A percentile compares a stretch with the other conserved stretches of the same genome.
Conservation (phyloP, 768 basidiomycete genomes). For the Peribolospora kevripleyi region DNA sequence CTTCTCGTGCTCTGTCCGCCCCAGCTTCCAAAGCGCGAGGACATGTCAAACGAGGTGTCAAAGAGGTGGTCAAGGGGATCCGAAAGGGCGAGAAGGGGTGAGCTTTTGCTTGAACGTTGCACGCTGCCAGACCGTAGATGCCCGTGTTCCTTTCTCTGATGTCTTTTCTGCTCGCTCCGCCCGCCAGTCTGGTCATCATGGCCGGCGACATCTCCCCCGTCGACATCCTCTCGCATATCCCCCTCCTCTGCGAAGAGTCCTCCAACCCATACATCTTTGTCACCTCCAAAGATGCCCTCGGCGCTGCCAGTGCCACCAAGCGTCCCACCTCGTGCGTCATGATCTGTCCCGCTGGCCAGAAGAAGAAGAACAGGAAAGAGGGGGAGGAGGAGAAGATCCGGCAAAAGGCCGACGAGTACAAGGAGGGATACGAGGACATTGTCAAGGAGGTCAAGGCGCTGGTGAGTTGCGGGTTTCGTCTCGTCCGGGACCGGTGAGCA, state of each 20-base stretch:
- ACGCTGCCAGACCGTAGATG: not conserved
- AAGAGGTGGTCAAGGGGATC: conserved; percentile 93
- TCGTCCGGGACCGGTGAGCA: not conserved
- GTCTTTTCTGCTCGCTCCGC: not conserved
- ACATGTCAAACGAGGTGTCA: conserved; percentile 90
- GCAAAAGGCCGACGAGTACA: conserved; percentile 44
- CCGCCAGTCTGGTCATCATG: conserved; percentile 51
- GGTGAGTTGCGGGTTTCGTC: conserved; percentile 8
- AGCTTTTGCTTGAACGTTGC: not conserved
- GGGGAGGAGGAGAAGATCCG: conserved; percentile 17
- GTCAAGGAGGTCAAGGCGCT: conserved; percentile 61
- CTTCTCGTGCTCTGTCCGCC: not conserved
- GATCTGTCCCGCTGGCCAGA: conserved; percentile 61
- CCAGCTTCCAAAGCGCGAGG: conserved; percentile 64
- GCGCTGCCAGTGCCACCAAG: conserved; percentile 85
- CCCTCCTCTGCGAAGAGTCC: conserved; percentile 80
- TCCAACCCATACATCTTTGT: conserved; percentile 75
- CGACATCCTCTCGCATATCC: conserved; percentile 93
- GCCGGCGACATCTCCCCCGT: conserved; percentile 95
- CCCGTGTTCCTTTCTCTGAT: not conserved
- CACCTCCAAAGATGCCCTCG: conserved; percentile 79
- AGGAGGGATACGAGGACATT: conserved; percentile 65
- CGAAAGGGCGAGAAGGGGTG: conserved; percentile 93
- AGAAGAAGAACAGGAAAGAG: conserved; percentile 35
- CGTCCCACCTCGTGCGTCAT: conserved; percentile 95